These are phyloP conservation scores for Colletotrichum truncatum DNA, from an alignment of 2,329 filamentous ascomycete genomes.

Conservation along the genomic window DNA sequence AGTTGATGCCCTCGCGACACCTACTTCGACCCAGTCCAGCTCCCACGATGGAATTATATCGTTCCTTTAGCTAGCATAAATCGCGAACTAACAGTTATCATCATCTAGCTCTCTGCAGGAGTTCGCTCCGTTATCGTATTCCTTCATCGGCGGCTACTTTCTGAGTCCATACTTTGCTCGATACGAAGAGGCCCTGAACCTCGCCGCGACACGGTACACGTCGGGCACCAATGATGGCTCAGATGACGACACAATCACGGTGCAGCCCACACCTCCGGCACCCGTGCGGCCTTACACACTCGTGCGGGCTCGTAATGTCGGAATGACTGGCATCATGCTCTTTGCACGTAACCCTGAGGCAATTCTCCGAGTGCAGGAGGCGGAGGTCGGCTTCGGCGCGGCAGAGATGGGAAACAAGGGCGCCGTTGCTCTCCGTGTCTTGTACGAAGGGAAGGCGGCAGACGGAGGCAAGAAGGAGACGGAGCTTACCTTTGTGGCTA, in stretches of 20 bases:
- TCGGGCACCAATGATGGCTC: constrained; percentile 20
- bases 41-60: neutral
- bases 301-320: constrained; percentile 77
- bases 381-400: constrained; percentile 84
- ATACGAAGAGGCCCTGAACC: constrained; percentile 76
- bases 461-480: constrained; percentile 49
- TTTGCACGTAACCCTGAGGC: constrained; percentile 74
- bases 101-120: constrained; percentile 81
- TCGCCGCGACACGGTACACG: constrained; percentile 62
- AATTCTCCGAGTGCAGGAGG: constrained; percentile 75
- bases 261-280: constrained; percentile 25
- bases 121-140: constrained; percentile 82
- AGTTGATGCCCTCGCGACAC: constrained; percentile 40
- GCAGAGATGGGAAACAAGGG: constrained; percentile 96
- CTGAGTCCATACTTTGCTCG: constrained; percentile 79
- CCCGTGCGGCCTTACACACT: constrained; percentile 69
- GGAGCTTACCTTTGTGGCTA: constrained; percentile 85
- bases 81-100: neutral
- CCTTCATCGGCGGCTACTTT: constrained; percentile 86
- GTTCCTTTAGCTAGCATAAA: neutral
- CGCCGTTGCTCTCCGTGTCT: constrained; percentile 80
- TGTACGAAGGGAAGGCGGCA: constrained; percentile 56
- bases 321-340: constrained; percentile 90
- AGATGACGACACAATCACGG: constrained; percentile 29
- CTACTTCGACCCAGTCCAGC: neutral